Evolutionary conservation across 164 flowering plant species (phyloP).

Genomic region (Macadamia integrifolia): DNA sequence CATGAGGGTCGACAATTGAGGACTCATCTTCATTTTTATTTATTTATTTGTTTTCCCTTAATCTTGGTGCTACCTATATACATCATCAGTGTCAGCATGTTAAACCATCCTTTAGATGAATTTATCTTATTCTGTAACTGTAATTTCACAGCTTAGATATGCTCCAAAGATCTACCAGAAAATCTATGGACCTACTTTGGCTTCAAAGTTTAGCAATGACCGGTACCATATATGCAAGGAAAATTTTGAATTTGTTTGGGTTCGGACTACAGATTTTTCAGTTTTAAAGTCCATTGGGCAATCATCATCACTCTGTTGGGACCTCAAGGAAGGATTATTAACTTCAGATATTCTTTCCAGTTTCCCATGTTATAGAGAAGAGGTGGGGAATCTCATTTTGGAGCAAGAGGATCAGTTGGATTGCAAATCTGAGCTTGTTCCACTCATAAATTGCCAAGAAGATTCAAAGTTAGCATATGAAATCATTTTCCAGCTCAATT

Average conservation of each 20-base stretch:
- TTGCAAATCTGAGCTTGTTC: conserved; percentile 51
- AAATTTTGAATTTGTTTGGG: conserved; percentile 68
- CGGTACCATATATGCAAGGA: conserved; percentile 77
- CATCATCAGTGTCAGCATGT: background rate
- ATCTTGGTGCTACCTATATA: background rate
- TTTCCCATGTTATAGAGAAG: conserved; percentile 52
- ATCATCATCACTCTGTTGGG: conserved; percentile 66
- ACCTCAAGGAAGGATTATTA: conserved; percentile 34
- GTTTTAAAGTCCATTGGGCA: conserved; percentile 57
- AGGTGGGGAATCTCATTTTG: conserved; percentile 21
- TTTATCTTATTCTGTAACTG: conserved; percentile 1
- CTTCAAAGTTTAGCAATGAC: conserved; percentile 37
- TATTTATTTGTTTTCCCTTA: background rate
- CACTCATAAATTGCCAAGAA: conserved; percentile 40
- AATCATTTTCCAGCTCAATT: conserved; percentile 74
- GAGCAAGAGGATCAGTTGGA: conserved; percentile 33
- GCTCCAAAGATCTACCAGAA: conserved; percentile 73
- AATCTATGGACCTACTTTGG: conserved; percentile 41
- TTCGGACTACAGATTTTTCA: conserved; percentile 92
- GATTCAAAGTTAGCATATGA: conserved; percentile 51
- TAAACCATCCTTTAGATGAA: background rate
- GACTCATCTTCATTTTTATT: background rate
- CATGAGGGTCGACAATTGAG: background rate
- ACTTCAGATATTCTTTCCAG: conserved; percentile 34
- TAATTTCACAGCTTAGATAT: conserved; percentile 50